Evolutionary conservation across 805 yeast species (phyloP).

Genomic region (Ogataea dorogensis): DNA sequence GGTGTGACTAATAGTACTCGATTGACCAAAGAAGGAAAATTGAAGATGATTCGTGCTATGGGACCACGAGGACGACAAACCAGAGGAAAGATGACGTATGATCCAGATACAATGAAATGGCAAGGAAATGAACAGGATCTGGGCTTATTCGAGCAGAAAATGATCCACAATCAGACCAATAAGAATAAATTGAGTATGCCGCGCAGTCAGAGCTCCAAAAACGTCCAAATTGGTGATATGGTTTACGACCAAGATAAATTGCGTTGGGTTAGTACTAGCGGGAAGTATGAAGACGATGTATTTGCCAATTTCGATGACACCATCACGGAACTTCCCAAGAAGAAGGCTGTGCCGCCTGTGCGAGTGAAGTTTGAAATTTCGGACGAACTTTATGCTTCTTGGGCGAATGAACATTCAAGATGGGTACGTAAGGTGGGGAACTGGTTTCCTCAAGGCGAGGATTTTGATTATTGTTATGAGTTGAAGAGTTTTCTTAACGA

Average conservation of each 20-base stretch:
- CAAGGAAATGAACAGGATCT: constrained; percentile 64
- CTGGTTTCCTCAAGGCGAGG: constrained; percentile 35
- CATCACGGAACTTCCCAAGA: constrained; percentile 22
- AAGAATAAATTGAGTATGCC: too few species aligned
- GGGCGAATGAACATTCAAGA: constrained; percentile 34
- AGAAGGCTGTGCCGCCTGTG: constrained; percentile 1
- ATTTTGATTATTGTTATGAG: constrained; percentile 31
- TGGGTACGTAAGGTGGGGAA: constrained; percentile 37
- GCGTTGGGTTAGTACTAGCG: constrained; percentile 55
- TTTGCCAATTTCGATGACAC: constrained; percentile 46
- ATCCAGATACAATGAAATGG: constrained; percentile 53
- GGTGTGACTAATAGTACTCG: constrained; percentile 21
- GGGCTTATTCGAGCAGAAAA: constrained; percentile 45
- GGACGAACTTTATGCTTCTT: constrained; percentile 27
- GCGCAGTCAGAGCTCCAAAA: constrained; percentile 20
- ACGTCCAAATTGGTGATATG: constrained; percentile 55
- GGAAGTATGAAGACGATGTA: constrained; percentile 42
- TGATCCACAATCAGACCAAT: constrained; percentile 38
- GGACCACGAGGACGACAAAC: constrained; percentile 28
- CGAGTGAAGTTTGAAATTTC: constrained; percentile 24
- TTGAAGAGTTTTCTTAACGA: constrained; percentile 31
- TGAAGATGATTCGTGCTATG: constrained; percentile 30
- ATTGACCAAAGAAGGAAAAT: constrained; percentile 33
- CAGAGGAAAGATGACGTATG: constrained; percentile 49
- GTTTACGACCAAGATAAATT: constrained; percentile 54